phyloP scores from a whole-genome alignment of 2,329 filamentous ascomycete genomes.

The Periconia sp. region DNA sequence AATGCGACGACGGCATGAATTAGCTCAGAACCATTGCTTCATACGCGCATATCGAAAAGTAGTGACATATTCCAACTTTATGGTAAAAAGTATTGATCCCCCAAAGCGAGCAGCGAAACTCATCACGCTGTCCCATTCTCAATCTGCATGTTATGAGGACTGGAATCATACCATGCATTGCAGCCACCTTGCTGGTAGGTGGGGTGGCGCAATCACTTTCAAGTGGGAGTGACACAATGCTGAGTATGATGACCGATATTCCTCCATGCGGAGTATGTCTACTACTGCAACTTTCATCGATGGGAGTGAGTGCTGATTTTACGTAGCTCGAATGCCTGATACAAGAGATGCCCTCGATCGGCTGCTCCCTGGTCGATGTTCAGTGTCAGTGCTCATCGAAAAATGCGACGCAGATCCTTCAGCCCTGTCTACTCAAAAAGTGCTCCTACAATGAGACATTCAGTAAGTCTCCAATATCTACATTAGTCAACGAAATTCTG shows the following conservation, averaged over 20 bases:
- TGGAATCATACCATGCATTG: neutral
- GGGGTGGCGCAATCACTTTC: neutral
- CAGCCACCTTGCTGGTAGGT: neutral
- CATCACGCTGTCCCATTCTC: too few species aligned
- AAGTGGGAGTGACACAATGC: neutral
- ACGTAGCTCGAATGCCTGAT: neutral
- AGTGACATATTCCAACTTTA: too few species aligned
- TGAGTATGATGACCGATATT: neutral
- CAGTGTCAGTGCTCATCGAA: neutral
- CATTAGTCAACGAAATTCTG: neutral
- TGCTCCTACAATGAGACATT: neutral
- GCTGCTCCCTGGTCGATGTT: neutral
- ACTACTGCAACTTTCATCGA: neutral
- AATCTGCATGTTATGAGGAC: neutral
- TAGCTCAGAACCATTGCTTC: too few species aligned
- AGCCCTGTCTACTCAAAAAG: neutral
- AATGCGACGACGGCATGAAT: too few species aligned
- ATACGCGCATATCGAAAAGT: too few species aligned
- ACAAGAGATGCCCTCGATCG: slow-evolving; percentile 1
- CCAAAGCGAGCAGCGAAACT: too few species aligned
- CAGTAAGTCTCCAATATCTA: neutral
- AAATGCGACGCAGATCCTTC: neutral
- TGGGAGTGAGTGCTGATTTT: neutral
- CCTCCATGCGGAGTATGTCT: neutral
- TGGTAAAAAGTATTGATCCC: too few species aligned